These are phyloP conservation scores for Pulicaria dysenterica DNA, from an alignment of 129 eudicot species.

Conservation along the genomic window DNA sequence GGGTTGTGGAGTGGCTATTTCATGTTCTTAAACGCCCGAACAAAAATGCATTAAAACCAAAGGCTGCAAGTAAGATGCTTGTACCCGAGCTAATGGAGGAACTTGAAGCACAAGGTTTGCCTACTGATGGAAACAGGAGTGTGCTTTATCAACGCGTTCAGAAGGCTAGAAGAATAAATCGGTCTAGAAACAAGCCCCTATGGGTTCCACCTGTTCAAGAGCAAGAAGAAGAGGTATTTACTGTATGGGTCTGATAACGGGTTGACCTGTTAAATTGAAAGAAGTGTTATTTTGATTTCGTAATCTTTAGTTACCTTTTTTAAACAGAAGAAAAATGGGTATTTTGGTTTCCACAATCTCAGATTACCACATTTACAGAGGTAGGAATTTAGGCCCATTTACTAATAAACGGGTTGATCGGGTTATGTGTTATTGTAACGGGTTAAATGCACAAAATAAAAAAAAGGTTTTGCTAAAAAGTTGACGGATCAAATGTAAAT, in stretches of 20 bases:
- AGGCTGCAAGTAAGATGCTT: conserved; percentile 97
- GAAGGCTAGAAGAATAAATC: conserved; percentile 94
- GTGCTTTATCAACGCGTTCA: conserved; percentile 97
- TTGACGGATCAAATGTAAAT: not conserved
- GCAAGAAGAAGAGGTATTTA: conserved; percentile 91
- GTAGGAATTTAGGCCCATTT: not conserved
- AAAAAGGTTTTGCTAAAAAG: not conserved
- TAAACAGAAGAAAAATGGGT: not conserved
- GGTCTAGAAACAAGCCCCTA: conserved; percentile 89
- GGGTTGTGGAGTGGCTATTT: conserved; percentile 79
- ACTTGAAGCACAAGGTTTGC: conserved; percentile 93
- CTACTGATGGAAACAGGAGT: conserved; percentile 90
- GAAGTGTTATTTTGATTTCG: not conserved
- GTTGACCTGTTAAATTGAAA: not conserved
- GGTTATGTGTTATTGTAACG: not conserved
- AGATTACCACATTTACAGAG: not conserved
- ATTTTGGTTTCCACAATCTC: not conserved
- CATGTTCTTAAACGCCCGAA: conserved; percentile 84
- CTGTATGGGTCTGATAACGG: conserved; percentile 8
- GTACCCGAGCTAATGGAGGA: conserved; percentile 89
- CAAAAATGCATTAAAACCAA: conserved; percentile 74
- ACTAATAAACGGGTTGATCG: not conserved
- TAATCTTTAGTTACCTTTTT: not conserved
- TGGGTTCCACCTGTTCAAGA: conserved; percentile 98
- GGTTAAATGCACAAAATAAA: not conserved